Conservation (phyloP, 1,139 yeast species). For the Hansenula sp. region DNA sequence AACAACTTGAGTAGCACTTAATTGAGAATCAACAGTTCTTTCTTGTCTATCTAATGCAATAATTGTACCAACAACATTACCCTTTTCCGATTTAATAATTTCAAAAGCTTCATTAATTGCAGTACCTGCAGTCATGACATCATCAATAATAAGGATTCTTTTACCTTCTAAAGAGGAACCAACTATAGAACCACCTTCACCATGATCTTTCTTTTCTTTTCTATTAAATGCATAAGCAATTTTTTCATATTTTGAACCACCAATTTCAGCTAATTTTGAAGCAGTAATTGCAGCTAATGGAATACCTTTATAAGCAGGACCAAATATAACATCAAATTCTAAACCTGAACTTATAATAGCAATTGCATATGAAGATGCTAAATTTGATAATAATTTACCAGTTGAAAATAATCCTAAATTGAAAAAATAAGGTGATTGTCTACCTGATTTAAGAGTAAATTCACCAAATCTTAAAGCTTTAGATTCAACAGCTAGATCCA, state of each 20-base stretch:
- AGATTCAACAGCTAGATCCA: slow-evolving; percentile 76
- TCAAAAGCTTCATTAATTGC: slow-evolving; percentile 93
- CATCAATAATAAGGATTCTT: slow-evolving; percentile 82
- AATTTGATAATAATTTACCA: slow-evolving; percentile 68
- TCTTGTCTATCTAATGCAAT: slow-evolving; percentile 96
- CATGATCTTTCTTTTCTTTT: slow-evolving; percentile 95
- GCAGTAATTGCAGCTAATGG: slow-evolving; percentile 92
- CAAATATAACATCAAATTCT: slow-evolving; percentile 87
- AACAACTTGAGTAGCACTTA: slow-evolving; percentile 81
- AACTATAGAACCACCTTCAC: slow-evolving; percentile 95
- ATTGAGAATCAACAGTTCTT: slow-evolving; percentile 60
- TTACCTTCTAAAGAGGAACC: slow-evolving; percentile 74
- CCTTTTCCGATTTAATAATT: slow-evolving; percentile 67
- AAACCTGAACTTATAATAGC: slow-evolving; percentile 78
- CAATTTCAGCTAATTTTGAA: slow-evolving; percentile 86
- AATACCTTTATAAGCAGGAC: slow-evolving; percentile 98
- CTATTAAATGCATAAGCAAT: slow-evolving; percentile 75
- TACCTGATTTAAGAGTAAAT: slow-evolving; percentile 87
- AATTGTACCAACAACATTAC: slow-evolving; percentile 75
- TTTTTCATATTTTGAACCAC: slow-evolving; percentile 64
- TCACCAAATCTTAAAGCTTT: slow-evolving; percentile 82
- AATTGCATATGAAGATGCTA: slow-evolving; percentile 85
- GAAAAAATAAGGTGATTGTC: slow-evolving; percentile 94
- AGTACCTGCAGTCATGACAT: slow-evolving; percentile 98
- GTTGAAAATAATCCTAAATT: slow-evolving; percentile 86